Evolutionary conservation across 306 rosid species (phyloP).

Genomic region (Elaeagnus macrophylla): DNA sequence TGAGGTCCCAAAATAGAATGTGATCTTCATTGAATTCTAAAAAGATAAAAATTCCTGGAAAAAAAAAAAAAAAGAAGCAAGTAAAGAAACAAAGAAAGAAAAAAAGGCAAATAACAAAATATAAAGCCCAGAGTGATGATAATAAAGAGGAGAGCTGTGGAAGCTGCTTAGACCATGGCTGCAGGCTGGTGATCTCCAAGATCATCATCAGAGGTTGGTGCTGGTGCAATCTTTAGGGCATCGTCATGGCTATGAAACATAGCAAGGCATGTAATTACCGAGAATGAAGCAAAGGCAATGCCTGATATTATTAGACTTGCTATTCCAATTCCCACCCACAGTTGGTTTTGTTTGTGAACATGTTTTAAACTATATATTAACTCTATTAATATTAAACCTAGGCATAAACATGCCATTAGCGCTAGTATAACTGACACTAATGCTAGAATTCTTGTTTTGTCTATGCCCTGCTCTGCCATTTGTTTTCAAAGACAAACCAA

Average conservation of each 20-base stretch:
- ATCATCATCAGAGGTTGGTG: slow-evolving; percentile 10
- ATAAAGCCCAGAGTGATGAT: too few species aligned
- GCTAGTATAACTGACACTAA: slow-evolving; percentile 23
- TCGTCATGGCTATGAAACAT: slow-evolving; percentile 9
- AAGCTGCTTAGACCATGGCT: too few species aligned
- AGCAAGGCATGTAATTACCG: slow-evolving; percentile 20
- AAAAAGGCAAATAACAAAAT: too few species aligned
- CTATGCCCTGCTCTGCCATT: slow-evolving; percentile 15
- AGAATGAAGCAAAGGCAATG: slow-evolving; percentile 26
- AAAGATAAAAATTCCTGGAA: too few species aligned
- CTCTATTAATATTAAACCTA: slow-evolving; percentile 18
- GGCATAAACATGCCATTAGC: slow-evolving; percentile 29
- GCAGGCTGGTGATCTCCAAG: too few species aligned
- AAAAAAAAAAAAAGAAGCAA: too few species aligned
- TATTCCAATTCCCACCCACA: slow-evolving; percentile 27
- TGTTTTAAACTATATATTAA: neutral
- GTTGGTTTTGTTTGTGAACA: slow-evolving; percentile 15
- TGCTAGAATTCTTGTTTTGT: slow-evolving; percentile 18
- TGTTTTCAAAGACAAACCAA: slow-evolving; percentile 4
- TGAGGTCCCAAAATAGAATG: too few species aligned
- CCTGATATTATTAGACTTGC: slow-evolving; percentile 22
- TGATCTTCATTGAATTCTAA: too few species aligned
- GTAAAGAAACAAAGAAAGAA: too few species aligned
- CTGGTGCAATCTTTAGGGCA: slow-evolving; percentile 32
- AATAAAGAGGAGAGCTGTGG: too few species aligned